Base-by-base conservation (phyloP, 1,284 basidiomycete genomes). In the Apiotrichum brassicae region DNA sequence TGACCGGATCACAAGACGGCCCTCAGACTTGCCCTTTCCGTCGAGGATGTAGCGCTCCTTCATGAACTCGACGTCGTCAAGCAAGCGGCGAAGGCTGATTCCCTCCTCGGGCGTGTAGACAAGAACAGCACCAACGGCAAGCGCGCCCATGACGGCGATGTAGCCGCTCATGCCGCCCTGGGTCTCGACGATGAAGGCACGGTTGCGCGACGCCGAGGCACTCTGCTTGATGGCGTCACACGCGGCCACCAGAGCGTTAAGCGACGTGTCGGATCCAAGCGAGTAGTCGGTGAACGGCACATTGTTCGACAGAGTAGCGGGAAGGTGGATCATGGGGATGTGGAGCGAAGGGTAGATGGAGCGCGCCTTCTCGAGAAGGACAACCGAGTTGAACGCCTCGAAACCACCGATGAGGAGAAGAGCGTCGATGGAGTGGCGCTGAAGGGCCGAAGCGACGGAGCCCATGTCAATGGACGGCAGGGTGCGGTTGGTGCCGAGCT, bases 191-290 rank as follows among this genome's bases (percentile, higher is more conserved):
- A 98, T 87, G 69, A 99, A 98, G 48, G 97, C 93, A 41, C 94
- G 78, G 72, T 97, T 94, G 58, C 94, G 76, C 63, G 88, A 93
- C 6, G 94, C 94, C 44, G 87, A 88, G 6, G 95, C 94, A 63
- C 87, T 92, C 78, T 98, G 95, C 76, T 93, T 95, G 75, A 98
- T 95, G 26, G 92, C 85, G 74, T 99, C 95, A 68, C 93, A 97
- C 3, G 95, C 93, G 54, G 91, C 86, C 33, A 97, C 91, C n/a
- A 99, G 79, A 2, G 92, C 91, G 67, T 97, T 97, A 77, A 99
- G 77, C 68, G 87, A 89, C 28, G 94, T 98, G 68, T 98, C 94
- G 56, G 85, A 87, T 14, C 94, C 94, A 47, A 98, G 76, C 68
- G 89, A 93, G 72, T 89, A 92, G 71, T 98, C 93, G 51, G 92